Conservation (phyloP, 805 yeast genomes). For the Wickerhamiella kurtzmanii region DNA sequence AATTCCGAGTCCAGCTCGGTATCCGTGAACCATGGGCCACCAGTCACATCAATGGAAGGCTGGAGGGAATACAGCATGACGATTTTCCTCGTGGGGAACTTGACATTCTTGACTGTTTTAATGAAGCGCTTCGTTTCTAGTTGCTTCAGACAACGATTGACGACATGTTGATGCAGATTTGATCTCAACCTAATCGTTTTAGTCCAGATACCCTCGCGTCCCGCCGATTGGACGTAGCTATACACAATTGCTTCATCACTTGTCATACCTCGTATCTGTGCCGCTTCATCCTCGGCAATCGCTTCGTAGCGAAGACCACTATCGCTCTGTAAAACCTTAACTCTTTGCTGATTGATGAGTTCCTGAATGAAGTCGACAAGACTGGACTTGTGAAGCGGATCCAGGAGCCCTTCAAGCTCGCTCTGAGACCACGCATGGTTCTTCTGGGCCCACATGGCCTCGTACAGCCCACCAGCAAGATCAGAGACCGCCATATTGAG, state of each 20-base stretch:
- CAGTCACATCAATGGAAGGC: constrained; percentile 91
- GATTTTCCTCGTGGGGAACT: constrained; percentile 82
- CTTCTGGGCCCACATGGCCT: constrained; percentile 41
- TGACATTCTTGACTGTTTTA: constrained; percentile 81
- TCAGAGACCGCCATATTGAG: too few relatives aligned
- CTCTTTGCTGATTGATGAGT: constrained; percentile 40
- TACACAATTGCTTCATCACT: constrained; percentile 86
- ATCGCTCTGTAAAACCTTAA: constrained; percentile 57
- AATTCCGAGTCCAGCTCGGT: constrained; percentile 89
- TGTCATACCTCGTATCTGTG: constrained; percentile 58
- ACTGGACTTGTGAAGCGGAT: constrained; percentile 30
- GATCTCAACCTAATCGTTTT: constrained; percentile 80
- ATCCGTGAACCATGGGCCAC: constrained; percentile 99
- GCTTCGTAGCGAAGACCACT: constrained; percentile 58
- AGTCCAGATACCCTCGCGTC: constrained; percentile 94
- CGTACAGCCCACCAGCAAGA: constrained; percentile 45
- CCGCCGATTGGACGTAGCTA: constrained; percentile 81
- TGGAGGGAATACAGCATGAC: constrained; percentile 89
- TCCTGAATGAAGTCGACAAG: constrained; percentile 35
- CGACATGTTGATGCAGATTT: constrained; percentile 84
- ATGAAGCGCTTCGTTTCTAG: constrained; percentile 71
- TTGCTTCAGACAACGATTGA: constrained; percentile 63
- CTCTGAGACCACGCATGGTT: constrained; percentile 49
- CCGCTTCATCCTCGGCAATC: constrained; percentile 59
- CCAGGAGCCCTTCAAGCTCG: constrained; percentile 44